Base-by-base conservation (phyloP, 176 grass and related monocot species). In the Eremochloa ophiuroides region DNA sequence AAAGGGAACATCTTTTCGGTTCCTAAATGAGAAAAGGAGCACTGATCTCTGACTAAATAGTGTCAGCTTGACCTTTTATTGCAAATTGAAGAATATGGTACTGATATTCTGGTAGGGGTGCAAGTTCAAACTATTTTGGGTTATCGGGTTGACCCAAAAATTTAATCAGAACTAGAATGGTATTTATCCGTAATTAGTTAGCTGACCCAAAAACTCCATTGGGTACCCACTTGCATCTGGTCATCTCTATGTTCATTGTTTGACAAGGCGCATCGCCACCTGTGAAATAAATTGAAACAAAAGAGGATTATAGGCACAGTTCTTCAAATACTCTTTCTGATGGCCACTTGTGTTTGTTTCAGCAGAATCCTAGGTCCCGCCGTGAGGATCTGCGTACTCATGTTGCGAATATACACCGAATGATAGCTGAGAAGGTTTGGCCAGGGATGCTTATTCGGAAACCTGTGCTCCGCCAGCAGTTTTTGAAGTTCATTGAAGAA, bases 351-450 rank as follows among this genome's bases (percentile, higher is more conserved):
- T 77, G 73, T 85, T 86, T 87, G 47, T 22, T n/a, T 83, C 46
- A 83, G 79, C 90, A 98, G 90, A 95, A 98, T 85, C 86, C 90
- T 80, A 95, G 82, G 79, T 91, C 82, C 8, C 92, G 96, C 33
- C 92, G 93, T 82, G 96, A 98, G 75, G 96, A 98, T 84, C 74
- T 95, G 61, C 93, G 93, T n/a, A 93, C 89, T 67, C 96, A 98
- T 43, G 89, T 93, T 75, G 84, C 93, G 51, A 95, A 95, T 81
- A 87, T 98, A 81, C 83, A 93, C 60, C 91, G 96, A 28, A 98
- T 91, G 89, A 95, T 98, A 62, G 90, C 96, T 77, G 96, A 95
- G 71, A 98, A 98, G 82, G 81, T 98, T 69, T 98, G 96, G 92
- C 96, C 92, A 17, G 88, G 92, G 71, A 98, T 91, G 92, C 91